A percentile compares a stretch with the other conserved stretches of the same genome.
Conservation (phyloP, 495 filamentous ascomycete genomes). For the Lasiosphaeriaceae sp. region DNA sequence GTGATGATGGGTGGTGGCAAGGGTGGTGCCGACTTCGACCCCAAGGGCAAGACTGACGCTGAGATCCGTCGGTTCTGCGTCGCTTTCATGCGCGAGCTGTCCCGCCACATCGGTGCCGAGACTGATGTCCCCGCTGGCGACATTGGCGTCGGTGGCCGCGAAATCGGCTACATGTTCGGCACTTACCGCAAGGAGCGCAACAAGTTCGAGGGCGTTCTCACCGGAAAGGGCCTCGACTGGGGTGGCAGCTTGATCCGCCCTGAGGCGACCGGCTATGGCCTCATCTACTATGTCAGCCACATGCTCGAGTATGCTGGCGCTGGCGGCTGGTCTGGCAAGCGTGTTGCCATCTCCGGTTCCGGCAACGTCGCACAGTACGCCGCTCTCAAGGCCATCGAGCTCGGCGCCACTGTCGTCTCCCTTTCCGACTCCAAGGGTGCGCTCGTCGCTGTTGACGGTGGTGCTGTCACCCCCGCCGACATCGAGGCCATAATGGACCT, state of each 20-base stretch:
- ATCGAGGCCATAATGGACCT: conserved; percentile 71
- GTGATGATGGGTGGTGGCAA: conserved; percentile 98
- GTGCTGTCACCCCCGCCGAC: conserved; percentile 71
- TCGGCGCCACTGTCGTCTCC: conserved; percentile 87
- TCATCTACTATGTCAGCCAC: conserved; percentile 96
- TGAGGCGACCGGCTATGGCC: conserved; percentile 94
- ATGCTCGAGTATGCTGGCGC: conserved; percentile 91
- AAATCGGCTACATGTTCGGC: conserved; percentile 94
- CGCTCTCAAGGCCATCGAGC: conserved; percentile 93
- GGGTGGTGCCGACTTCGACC: conserved; percentile 98
- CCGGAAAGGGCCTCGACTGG: conserved; percentile 90
- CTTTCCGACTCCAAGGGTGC: conserved; percentile 90
- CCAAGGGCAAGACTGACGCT: conserved; percentile 95
- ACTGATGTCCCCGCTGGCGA: conserved; percentile 95
- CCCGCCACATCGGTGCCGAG: conserved; percentile 92
- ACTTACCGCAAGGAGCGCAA: conserved; percentile 86
- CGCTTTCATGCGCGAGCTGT: conserved; percentile 91
- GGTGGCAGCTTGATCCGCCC: conserved; percentile 93
- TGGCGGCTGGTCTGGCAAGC: conserved; percentile 86
- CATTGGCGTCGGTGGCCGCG: conserved; percentile 84
- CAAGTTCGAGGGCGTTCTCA: conserved; percentile 91
- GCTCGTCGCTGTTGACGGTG: conserved; percentile 63
- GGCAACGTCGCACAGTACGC: conserved; percentile 99
- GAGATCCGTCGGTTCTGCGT: conserved; percentile 98
- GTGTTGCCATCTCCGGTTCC: conserved; percentile 92